Base-by-base conservation (phyloP, 225 moss, liverwort and hornwort species). In the Pleurozium schreberi region DNA sequence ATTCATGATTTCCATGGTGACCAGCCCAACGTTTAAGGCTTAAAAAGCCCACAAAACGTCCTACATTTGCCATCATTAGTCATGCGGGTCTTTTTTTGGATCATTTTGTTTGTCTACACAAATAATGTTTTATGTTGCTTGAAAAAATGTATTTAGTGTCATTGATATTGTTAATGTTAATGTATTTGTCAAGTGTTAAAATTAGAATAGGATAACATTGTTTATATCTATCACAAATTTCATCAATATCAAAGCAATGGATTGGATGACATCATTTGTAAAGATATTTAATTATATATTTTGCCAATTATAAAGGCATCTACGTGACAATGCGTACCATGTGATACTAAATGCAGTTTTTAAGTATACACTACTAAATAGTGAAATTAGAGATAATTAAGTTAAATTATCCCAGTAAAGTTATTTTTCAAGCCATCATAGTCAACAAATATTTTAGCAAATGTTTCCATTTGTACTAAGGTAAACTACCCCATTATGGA, bases 321-420 rank as follows among this genome's bases (percentile, higher is more conserved):
- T 20, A 60, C 25, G 4, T 43, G 1, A 43, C 5, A 40, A 18
- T n/a, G 19, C 2, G 3, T 80, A 27, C 4, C 3, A 16, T 3
- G 1, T 42, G 19, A 28, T 19, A 60, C 3, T 22, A 0, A n/a
- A 53, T 36, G 13, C 5, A 1, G 14, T 0, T 22, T 36, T 14
- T 2, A 75, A 19, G 5, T 33, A 5, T 16, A 47, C 4, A 47
- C 9, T n/a, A n/a, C n/a, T n/a, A n/a, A n/a, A 11, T 3, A 75
- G 0, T 43, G 1, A 73, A 45, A 73, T 45, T 45, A 10, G 6
- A 4, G 16, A 64, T 40, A 17, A 18, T 18, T 65, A 65, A 5
- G 10, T 67, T 67, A 21, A 20, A 4, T 68, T 22, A 4, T 45
- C 1, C 3, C 2, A 3, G 11, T 0, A 73, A 11, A 18, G 2